Evolutionary conservation across 192 early-diverging fungal genomes (phyloP), one percentile per base, ranked within the genome.

Genomic region (Phycomyces nitens): DNA sequence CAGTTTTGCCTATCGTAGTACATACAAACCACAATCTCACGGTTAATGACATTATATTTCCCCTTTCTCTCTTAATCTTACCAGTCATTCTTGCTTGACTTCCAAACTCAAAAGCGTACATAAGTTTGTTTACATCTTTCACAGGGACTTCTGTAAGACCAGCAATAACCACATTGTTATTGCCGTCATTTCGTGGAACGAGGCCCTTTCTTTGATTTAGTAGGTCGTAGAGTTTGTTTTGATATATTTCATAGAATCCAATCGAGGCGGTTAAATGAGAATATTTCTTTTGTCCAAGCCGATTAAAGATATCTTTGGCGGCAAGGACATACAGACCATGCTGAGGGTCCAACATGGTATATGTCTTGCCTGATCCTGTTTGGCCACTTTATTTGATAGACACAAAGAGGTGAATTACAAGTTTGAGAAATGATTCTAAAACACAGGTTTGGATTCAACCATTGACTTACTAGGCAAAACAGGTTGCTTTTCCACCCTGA

Each of bases 201-300:
- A 98, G 80, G 67, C 79, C 79, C 74, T 95, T 94, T 60, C 96
- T 84, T 29, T 86, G 77, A 65, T 96, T 95, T 23, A 99, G 79
- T 63, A 99, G 66, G 65, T 99, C 97, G 63, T 91, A 96, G 39
- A 99, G 80, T 43, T 96, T 91, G 22, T 92, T 89, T 79, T 96
- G 92, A 71, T 99, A 99, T 58, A 99, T 97, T 67, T 99, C 97
- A 68, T 96, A 98, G 58, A 97, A 99, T 41, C 86, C 88, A 66
- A 95, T 92, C 55, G 77, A 94, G 6, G 90, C 92, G 14, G 83
- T 65, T 27, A 98, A 68, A 70, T 96, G 86, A 11, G 71, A 60
- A 75, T 93, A 84, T 50, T 90, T 74, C 2, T 88, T 84, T 10
- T 65, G 80, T 18, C 80, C 70, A 2, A 96, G 76, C 56, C 90